Conservation (phyloP, 768 basidiomycete species). For the Candolleomyces efflorescens region DNA sequence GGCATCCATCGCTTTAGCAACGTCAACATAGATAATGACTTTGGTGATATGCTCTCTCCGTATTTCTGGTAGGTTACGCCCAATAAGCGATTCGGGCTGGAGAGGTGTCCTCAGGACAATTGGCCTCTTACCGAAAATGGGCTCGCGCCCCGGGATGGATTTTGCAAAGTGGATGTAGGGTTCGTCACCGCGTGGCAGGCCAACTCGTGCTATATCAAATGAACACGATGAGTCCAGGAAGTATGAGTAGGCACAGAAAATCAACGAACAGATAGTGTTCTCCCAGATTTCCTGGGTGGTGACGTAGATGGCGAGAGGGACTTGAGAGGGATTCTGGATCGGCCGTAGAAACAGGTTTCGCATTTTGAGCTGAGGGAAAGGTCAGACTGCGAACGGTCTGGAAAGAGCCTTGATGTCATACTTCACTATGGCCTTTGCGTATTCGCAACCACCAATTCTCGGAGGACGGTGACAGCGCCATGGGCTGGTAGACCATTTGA, state of each 20-base stretch:
- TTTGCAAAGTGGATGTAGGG: not conserved
- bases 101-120: not conserved
- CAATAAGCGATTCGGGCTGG: not conserved
- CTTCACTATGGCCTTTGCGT: not conserved
- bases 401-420: not conserved
- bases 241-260: not conserved
- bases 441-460: slow-evolving; percentile 2
- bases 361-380: too few relatives aligned
- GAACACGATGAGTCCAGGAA: not conserved
- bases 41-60: not conserved
- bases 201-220: not conserved
- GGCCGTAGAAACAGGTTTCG: too few relatives aligned
- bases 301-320: not conserved
- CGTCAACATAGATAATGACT: slow-evolving; percentile 1
- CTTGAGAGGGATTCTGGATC: not conserved
- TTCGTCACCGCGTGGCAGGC: not conserved
- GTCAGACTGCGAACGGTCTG: not conserved
- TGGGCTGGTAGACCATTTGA: not conserved
- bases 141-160: slow-evolving; percentile 1
- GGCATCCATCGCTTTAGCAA: not conserved
- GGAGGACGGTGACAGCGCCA: not conserved
- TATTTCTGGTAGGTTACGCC: not conserved
- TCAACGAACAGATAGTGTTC: not conserved
- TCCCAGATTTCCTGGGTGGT: not conserved
- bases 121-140: slow-evolving; percentile 2